Evolutionary conservation across 805 yeast species (phyloP).

Genomic region (Lachancea kluyveri): DNA sequence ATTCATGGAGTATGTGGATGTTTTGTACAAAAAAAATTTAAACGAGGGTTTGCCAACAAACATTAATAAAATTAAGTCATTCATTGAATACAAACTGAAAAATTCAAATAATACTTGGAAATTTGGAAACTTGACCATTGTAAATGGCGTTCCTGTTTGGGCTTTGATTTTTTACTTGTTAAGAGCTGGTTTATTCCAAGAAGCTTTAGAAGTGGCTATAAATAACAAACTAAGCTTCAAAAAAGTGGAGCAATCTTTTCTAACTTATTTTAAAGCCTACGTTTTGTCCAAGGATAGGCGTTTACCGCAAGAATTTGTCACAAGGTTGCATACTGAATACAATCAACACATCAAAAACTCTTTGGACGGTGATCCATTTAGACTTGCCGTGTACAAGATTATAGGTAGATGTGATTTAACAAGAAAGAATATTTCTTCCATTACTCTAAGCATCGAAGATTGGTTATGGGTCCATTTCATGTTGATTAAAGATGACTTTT

Average conservation of each 20-base stretch:
- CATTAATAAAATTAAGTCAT: conserved; percentile 62
- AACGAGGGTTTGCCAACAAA: conserved; percentile 68
- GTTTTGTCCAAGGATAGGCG: conserved; percentile 46
- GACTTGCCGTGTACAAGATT: conserved; percentile 83
- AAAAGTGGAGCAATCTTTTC: conserved; percentile 80
- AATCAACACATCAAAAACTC: conserved; percentile 72
- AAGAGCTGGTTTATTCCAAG: conserved; percentile 76
- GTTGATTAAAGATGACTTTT: conserved; percentile 55
- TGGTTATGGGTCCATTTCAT: conserved; percentile 94
- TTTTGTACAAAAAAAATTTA: conserved; percentile 48
- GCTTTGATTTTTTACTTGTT: conserved; percentile 78
- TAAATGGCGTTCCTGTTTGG: conserved; percentile 92
- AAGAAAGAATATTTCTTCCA: conserved; percentile 59
- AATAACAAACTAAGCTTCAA: conserved; percentile 67
- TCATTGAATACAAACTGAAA: conserved; percentile 42
- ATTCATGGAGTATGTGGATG: conserved; percentile 68
- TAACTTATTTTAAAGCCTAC: conserved; percentile 69
- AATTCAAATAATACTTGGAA: conserved; percentile 45
- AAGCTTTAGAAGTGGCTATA: conserved; percentile 64
- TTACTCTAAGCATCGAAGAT: conserved; percentile 80
- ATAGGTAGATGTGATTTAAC: conserved; percentile 84
- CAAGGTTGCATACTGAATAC: conserved; percentile 71
- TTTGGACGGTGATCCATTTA: conserved; percentile 74
- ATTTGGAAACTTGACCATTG: conserved; percentile 48
- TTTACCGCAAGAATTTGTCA: conserved; percentile 61